phyloP scores from a whole-genome alignment of 1,284 basidiomycete species.

The Moesziomyces sp. region DNA sequence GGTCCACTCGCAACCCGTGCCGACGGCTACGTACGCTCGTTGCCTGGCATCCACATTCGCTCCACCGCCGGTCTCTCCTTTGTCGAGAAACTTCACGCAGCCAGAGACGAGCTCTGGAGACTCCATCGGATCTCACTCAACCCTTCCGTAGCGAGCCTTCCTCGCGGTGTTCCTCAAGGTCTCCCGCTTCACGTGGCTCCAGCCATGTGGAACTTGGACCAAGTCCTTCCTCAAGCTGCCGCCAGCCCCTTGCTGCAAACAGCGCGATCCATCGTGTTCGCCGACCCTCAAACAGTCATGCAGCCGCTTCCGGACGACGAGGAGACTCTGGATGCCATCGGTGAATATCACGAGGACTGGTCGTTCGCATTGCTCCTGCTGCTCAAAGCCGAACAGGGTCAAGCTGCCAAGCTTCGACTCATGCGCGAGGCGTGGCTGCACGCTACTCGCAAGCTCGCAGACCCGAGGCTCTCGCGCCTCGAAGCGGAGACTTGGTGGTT shows the following conservation, averaged over 20 bases:
- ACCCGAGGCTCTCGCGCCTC: background rate
- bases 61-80: constrained; percentile 1
- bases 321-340: background rate
- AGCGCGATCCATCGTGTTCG: constrained; percentile 1
- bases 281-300: background rate
- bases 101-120: background rate
- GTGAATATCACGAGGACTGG: constrained; percentile 2
- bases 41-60: background rate
- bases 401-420: too few species aligned
- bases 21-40: background rate
- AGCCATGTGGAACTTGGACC: background rate
- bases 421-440: background rate
- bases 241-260: background rate
- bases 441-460: background rate
- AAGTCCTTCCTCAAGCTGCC: background rate
- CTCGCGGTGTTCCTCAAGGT: constrained; percentile 2
- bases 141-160: background rate
- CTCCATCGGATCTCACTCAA: background rate
- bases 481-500: too few species aligned
- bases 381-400: background rate
- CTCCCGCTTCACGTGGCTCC: constrained; percentile 5
- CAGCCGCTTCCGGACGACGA: constrained; percentile 1
- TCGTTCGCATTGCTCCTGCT: constrained; percentile 2
- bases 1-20: background rate
- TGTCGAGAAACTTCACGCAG: background rate